Evolutionary conservation across 345 rosid genomes (phyloP), one percentile per base, ranked within the genome.

Genomic region (Dovyalis caffra): DNA sequence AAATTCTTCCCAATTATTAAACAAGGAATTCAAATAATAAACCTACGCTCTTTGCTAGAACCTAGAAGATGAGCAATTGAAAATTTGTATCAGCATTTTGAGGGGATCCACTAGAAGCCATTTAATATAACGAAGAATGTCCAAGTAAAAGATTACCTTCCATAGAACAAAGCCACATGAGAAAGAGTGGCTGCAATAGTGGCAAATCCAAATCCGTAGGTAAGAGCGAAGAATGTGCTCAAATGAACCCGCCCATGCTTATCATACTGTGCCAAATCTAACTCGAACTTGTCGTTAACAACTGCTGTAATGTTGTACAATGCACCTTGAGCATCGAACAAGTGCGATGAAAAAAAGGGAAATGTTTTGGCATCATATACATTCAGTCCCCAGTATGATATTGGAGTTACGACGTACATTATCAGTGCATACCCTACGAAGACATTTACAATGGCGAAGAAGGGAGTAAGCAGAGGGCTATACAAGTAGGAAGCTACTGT

Each of bases 111-210:
- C n/a, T n/a, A n/a, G n/a, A n/a, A n/a, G n/a, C n/a, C n/a, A n/a
- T n/a, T n/a, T n/a, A n/a, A n/a, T n/a, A n/a, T n/a, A n/a, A n/a
- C n/a, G n/a, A 20, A 5, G 12, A 43, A 9, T 7, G 5, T n/a
- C n/a, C n/a, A n/a, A 15, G 15, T 38, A 45, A 69, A 8, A 74
- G 29, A 12, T 70, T 79, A 86, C 89, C 86, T 80, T 78, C 89
- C 87, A 71, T 84, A 71, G 47, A 86, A 86, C 74, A 86, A 69
- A 58, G 79, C 76, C 28, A 86, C 89, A 65, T 86, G 89, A 74
- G 81, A 47, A 11, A 83, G 74, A 5, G 89, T 84, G 53, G 89
- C 87, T 71, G 81, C 38, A 11, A 83, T 72, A 5, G 89, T 84
- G 53, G 89, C 87, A 61, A 84, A 84, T 65, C 87, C 86, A 58